Evolutionary conservation across 148 eudicot genomes (phyloP), one percentile per base, ranked within the genome.

Genomic region (Silene uniflora): DNA sequence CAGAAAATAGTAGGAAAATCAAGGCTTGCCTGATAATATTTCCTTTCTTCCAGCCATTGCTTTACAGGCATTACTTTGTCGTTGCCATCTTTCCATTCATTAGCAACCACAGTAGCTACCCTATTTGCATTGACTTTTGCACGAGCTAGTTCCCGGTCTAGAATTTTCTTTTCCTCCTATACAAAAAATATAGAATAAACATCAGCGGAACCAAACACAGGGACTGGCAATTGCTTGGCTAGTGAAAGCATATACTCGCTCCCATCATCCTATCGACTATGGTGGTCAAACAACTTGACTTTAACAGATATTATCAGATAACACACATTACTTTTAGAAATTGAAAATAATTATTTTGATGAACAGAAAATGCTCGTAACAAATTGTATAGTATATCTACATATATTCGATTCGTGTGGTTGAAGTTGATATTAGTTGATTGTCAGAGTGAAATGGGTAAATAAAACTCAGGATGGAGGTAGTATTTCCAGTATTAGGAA

Each of bases 1-100:
- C 5, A 58, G 25, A 24, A 23, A 35, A 54, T 13, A 29, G 13
- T 7, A 27, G 5, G 32, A 29, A 60, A 19, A 70, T 24, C 25
- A 25, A 69, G 61, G 19, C 81, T 77, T 86, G 77, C 99, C 98
- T 96, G 99, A 71, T 89, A 86, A 78, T 91, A 85, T 74, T 88
- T 92, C 83, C 99, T 87, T 79, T 92, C 99, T 83, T 95, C 99
- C 65, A 96, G 91, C 98, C 99, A 96, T 80, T 96, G 97, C 78
- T 88, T 96, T 55, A 96, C 98, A 72, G 98, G 99, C 99, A 96
- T 96, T 62, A 91, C 99, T 88, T 95, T 96, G 79, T 92, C 96
- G 73, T 83, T 91, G 62, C 86, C 97, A 85, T 92, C 99, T 88
- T 95, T 96, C 99, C 99, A 96, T 62, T 96, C 99, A 85, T 96